Evolutionary conservation across 2,329 filamentous ascomycete genomes (phyloP).

Genomic region (Verticillium isaacii): DNA sequence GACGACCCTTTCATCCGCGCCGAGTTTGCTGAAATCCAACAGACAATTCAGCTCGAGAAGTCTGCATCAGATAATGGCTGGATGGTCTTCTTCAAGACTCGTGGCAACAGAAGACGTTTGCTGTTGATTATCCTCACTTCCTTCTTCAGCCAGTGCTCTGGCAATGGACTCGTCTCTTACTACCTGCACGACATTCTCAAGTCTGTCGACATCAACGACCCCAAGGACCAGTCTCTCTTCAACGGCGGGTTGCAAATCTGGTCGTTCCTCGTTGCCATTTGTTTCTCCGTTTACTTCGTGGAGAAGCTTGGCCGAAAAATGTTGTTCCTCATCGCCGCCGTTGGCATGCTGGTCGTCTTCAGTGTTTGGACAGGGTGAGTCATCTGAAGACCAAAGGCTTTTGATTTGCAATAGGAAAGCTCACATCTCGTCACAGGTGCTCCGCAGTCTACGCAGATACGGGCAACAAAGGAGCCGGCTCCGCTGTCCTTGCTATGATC

Average conservation of each 20-base stretch:
- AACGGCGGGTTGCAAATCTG: constrained; percentile 45
- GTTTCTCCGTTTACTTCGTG: constrained; percentile 43
- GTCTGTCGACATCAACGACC: constrained; percentile 37
- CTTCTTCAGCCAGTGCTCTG: constrained; percentile 56
- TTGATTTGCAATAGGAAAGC: no score
- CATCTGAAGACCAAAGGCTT: no score
- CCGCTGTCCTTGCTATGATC: constrained; percentile 38
- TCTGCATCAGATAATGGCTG: constrained; percentile 43
- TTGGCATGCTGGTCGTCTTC: constrained; percentile 43
- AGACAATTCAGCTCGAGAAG: constrained; percentile 49
- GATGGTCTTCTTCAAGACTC: constrained; percentile 47
- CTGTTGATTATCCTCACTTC: constrained; percentile 48
- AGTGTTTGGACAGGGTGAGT: constrained; percentile 36
- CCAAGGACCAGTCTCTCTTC: neutral
- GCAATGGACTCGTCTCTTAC: constrained; percentile 56
- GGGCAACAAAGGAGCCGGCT: constrained; percentile 24
- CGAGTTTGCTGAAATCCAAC: constrained; percentile 55
- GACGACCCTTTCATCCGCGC: constrained; percentile 50
- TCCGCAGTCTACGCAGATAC: constrained; percentile 39
- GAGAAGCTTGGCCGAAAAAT: constrained; percentile 51
- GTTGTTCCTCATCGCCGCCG: constrained; percentile 43
- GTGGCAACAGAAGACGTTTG: constrained; percentile 52
- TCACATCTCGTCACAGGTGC: constrained; percentile 19
- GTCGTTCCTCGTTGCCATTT: constrained; percentile 44
- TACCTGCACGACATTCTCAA: constrained; percentile 24